Evolutionary conservation across 441 rosid species (phyloP), one percentile per base, ranked within the genome.

Genomic region (Melastoma candidum): DNA sequence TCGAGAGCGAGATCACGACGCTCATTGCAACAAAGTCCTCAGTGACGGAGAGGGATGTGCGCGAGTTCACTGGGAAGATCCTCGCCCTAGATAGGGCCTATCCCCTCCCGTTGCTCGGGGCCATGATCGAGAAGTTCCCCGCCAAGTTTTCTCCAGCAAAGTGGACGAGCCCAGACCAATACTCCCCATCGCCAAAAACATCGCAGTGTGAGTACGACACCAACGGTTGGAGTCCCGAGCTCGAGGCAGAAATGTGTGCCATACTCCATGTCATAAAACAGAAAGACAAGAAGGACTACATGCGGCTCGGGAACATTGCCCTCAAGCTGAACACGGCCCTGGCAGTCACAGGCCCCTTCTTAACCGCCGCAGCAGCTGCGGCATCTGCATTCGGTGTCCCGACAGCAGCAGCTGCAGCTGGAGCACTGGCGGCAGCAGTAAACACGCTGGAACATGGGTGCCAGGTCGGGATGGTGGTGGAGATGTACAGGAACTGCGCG

Each of bases 231-330:
- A 61, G 48, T 53, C 11, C 43, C 44, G 65, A 61, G 1, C 29
- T 61, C 12, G 65, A 61, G 36, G 54, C 47, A 46, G 65, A 61
- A 27, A 61, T 61, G 65, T 39, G 48, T 25, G 65, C 59, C 4
- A 46, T 48, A 0, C 26, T 26, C 11, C 22, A 53, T 17, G 53
- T 61, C 12, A 25, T 61, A 26, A 61, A 53, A 53, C 47, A 1
- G 1, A 61, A 61, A 39, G 65, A 61, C 43, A 54, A 48, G 44
- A 41, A 53, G 9, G 65, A 61, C 12, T 61, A 54, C 53, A 7
- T 41, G 25, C 54, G 59, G 53, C 65, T 61, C 5, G 65, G 65
- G 10, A 48, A 47, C 52, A 7, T 61, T 8, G 59, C 54, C 3
- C 26, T 61, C 45, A 54, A 53, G 46, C 25, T 43, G 26, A 54